Evolutionary conservation across 2,329 filamentous ascomycete genomes (phyloP).

Genomic region (Aaosphaeria pasadenensis): DNA sequence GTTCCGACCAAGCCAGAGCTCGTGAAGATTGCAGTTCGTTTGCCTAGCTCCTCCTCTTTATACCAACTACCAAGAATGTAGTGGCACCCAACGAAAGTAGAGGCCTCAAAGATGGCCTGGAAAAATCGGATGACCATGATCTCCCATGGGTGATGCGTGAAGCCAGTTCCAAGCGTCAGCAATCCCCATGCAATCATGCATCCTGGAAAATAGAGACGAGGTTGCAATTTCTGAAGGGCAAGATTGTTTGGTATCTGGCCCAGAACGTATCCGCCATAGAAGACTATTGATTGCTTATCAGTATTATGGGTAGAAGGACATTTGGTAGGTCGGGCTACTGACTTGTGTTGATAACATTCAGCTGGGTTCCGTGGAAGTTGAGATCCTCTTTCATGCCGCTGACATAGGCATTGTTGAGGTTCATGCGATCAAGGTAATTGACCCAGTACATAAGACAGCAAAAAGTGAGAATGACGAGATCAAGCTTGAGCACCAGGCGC

Average conservation of each 20-base stretch:
- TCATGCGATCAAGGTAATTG: conserved; percentile 37
- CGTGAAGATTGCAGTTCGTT: conserved; percentile 60
- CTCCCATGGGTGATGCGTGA: conserved; percentile 48
- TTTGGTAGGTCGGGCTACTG: neutral
- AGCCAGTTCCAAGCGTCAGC: conserved; percentile 61
- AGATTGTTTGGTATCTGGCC: conserved; percentile 49
- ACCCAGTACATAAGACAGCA: conserved; percentile 53
- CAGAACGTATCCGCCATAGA: conserved; percentile 44
- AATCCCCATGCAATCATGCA: conserved; percentile 63
- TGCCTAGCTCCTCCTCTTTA: conserved; percentile 59
- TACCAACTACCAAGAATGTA: conserved; percentile 62
- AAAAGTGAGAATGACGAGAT: conserved; percentile 64
- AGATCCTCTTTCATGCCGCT: conserved; percentile 43
- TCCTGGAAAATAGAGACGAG: conserved; percentile 61
- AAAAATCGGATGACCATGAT: conserved; percentile 60
- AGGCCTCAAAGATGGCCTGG: conserved; percentile 54
- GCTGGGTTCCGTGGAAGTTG: conserved; percentile 37
- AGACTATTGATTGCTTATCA: conserved; percentile 15
- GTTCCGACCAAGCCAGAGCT: conserved; percentile 58
- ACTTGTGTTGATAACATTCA: conserved; percentile 50
- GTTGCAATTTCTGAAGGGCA: conserved; percentile 61
- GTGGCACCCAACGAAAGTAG: conserved; percentile 56
- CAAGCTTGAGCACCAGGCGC: conserved; percentile 51
- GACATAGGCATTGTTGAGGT: conserved; percentile 43
- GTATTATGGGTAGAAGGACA: neutral